Percentiles rank a stretch among this genome's conserved stretches.
These are phyloP conservation scores for Epichloe glyceriae DNA, from an alignment of 2,329 filamentous ascomycete genomes.

Conservation along the genomic window DNA sequence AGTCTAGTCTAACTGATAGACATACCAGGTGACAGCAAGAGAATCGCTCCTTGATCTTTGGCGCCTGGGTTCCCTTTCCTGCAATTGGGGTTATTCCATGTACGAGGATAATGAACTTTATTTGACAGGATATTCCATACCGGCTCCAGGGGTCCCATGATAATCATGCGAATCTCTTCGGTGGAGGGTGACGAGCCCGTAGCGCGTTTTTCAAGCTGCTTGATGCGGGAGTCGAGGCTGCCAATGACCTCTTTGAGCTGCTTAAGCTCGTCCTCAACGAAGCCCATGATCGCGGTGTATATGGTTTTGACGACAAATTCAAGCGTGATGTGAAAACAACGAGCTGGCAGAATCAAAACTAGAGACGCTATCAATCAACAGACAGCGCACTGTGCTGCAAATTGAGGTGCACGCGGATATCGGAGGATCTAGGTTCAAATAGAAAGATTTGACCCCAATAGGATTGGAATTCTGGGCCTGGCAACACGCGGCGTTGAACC, in stretches of 20 bases:
- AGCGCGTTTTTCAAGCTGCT: slow-evolving; percentile 68
- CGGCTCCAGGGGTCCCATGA: slow-evolving; percentile 97
- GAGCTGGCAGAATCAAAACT: neutral
- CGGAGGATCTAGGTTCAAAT: neutral
- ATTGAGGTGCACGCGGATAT: neutral
- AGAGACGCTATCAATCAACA: neutral
- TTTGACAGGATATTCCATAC: slow-evolving; percentile 38
- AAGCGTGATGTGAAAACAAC: slow-evolving; percentile 6
- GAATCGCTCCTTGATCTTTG: slow-evolving; percentile 96
- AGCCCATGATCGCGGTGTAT: slow-evolving; percentile 56
- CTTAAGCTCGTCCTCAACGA: slow-evolving; percentile 74
- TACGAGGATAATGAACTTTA: neutral
- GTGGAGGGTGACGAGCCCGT: slow-evolving; percentile 37
- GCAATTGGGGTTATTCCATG: slow-evolving; percentile 8
- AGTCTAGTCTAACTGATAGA: neutral
- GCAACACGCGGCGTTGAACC: neutral
- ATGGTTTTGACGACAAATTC: neutral
- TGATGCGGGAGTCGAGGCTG: slow-evolving; percentile 74
- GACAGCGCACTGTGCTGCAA: neutral
- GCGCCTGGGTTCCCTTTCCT: slow-evolving; percentile 99
- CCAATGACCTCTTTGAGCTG: slow-evolving; percentile 73
- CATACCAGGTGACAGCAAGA: slow-evolving; percentile 91
- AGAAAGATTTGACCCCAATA: neutral
- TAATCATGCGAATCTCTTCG: slow-evolving; percentile 80
- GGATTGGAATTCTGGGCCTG: neutral